These are phyloP conservation scores for Claviceps purpurea DNA, from an alignment of 2,329 filamentous ascomycete species.

Conservation along the genomic window DNA sequence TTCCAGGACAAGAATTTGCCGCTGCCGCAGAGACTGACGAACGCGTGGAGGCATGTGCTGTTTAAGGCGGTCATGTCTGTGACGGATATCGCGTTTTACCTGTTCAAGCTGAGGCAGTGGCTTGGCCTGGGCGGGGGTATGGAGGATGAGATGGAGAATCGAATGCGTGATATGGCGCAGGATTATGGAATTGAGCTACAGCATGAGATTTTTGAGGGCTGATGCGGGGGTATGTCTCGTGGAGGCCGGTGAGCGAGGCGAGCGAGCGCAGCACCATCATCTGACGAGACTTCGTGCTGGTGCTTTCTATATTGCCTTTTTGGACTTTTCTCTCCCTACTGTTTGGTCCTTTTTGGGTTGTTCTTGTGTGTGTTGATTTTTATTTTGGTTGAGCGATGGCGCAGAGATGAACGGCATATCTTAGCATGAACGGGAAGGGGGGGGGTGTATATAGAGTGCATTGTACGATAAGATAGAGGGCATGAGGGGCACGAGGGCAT, in stretches of 20 bases:
- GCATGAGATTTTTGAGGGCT: conserved; percentile 49
- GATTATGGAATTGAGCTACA: conserved; percentile 87
- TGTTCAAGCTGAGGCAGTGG: conserved; percentile 62
- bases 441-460: too few species aligned
- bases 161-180: conserved; percentile 77
- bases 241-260: neutral
- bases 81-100: conserved; percentile 74
- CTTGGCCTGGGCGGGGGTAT: conserved; percentile 69
- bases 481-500: too few species aligned
- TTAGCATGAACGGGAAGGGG: too few species aligned
- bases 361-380: too few species aligned
- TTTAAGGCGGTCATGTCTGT: conserved; percentile 65
- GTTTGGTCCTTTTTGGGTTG: too few species aligned
- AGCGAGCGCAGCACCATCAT: neutral
- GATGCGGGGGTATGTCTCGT: neutral
- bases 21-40: conserved; percentile 46
- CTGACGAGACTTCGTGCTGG: neutral
- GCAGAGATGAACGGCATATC: too few species aligned
- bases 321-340: too few species aligned
- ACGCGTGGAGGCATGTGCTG: conserved; percentile 65
- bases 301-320: too few species aligned
- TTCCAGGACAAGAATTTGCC: conserved; percentile 57
- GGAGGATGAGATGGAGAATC: conserved; percentile 84
- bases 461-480: too few species aligned
- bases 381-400: too few species aligned